Evolutionary conservation across 2,329 filamentous ascomycete genomes (phyloP), one percentile per base, ranked within the genome.

Genomic region (Calonectria crousiana): DNA sequence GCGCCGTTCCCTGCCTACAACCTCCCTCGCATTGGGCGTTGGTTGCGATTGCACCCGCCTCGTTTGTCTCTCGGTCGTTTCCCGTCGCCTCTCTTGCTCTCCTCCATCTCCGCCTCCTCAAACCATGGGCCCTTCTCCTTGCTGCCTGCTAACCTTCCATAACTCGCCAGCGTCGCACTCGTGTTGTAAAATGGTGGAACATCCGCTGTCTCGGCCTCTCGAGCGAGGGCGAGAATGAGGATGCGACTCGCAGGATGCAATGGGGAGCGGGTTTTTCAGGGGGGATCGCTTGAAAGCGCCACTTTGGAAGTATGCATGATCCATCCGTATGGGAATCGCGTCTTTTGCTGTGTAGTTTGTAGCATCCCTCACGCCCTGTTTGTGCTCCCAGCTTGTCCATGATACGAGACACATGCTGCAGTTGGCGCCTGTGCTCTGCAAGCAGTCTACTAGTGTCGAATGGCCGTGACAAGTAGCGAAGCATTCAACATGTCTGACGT

Each of bases 221-320:
- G 28, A 67, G 41, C 14, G 60, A 60, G 51, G 49, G 49, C 41
- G 41, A 47, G 28, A 66, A 32, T 23, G 49, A 71, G 41, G 49
- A 34, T 32, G 36, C 49, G 49, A 51, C n/a, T 20, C 36, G 49
- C 51, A 14, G n/a, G 14, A 34, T 28, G 38, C 49, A 41, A 26
- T 18, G 36, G 36, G 28, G 36, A 34, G 30, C 4, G 30, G 30
- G 30, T 20, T 23, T 23, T 6, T 9, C 58, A 30, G 38, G 20
- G 41, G 6, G 14, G 34, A n/a, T 62, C 56, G 56, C 56, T 41
- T 62, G 34, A 13, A 9, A 41, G 14, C 32, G 34, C 56, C n/a
- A 38, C 34, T 38, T 66, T 62, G 60, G 49, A n/a, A 47, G 44
- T 44, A 34, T 65, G 41, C 58, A 56, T 66, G 47, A 56, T 34